These are phyloP conservation scores for Oryza nivara DNA, from an alignment of 176 grass and related monocot species.

Conservation along the genomic window DNA sequence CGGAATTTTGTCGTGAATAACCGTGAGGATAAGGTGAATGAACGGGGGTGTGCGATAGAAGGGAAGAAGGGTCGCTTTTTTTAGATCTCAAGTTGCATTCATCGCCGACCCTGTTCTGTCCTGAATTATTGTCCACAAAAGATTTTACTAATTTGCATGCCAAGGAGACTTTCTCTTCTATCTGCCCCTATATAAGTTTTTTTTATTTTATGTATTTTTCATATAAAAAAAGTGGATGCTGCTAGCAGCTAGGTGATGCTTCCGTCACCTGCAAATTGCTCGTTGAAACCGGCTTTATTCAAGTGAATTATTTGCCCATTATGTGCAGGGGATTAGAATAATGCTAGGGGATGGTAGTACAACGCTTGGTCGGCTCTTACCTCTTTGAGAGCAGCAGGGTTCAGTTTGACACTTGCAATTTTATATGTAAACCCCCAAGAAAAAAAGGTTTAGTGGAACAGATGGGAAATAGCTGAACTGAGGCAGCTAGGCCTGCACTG, in stretches of 20 bases:
- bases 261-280: conserved; percentile 17
- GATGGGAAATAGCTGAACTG: neutral
- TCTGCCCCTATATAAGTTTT: neutral
- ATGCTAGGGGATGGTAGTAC: neutral
- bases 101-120: conserved; percentile 14
- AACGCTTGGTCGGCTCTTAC: neutral
- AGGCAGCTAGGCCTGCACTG: neutral
- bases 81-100: conserved; percentile 31
- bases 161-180: conserved; percentile 10
- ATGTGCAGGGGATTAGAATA: neutral
- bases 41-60: too few relatives aligned
- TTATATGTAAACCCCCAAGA: neutral
- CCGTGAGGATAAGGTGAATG: neutral
- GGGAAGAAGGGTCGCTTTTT: neutral
- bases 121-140: conserved; percentile 39
- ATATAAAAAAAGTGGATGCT: neutral
- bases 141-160: neutral
- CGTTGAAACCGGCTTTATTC: neutral
- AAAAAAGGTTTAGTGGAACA: neutral
- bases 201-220: neutral
- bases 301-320: conserved; percentile 25
- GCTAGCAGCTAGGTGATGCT: conserved; percentile 4
- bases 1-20: conserved; percentile 19
- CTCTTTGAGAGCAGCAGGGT: neutral
- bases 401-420: neutral